phyloP scores from a whole-genome alignment of 306 rosid species.

The Sophora flavescens region DNA sequence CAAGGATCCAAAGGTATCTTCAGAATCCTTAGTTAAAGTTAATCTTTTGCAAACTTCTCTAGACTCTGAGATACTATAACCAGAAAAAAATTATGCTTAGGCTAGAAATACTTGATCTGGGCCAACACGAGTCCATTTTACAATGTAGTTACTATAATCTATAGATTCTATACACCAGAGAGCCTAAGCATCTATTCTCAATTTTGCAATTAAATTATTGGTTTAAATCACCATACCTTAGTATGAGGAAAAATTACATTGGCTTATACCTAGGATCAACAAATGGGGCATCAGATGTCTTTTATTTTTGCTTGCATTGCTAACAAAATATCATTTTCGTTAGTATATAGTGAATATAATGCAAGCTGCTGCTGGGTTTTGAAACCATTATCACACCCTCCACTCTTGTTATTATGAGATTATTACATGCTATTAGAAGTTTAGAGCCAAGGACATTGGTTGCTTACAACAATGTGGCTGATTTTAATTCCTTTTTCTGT shows the following conservation, averaged over 20 bases:
- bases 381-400: background rate
- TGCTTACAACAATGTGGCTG: constrained; percentile 7
- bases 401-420: constrained; percentile 5
- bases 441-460: constrained; percentile 16
- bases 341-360: background rate
- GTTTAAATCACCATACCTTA: background rate
- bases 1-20: constrained; percentile 72
- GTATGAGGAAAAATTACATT: background rate
- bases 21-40: constrained; percentile 32
- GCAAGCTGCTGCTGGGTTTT: constrained; percentile 27
- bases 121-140: background rate
- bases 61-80: background rate
- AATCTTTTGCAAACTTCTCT: constrained; percentile 13
- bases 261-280: background rate
- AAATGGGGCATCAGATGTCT: background rate
- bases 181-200: background rate
- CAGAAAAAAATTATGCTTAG: background rate
- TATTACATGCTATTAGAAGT: constrained; percentile 12
- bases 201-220: constrained; percentile 10
- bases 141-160: constrained; percentile 19
- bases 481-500: background rate
- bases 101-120: constrained; percentile 7
- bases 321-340: background rate
- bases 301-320: constrained; percentile 36
- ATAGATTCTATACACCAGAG: background rate